Evolutionary conservation across 164 flowering plant species (phyloP).

Genomic region (Umbellularia californica): DNA sequence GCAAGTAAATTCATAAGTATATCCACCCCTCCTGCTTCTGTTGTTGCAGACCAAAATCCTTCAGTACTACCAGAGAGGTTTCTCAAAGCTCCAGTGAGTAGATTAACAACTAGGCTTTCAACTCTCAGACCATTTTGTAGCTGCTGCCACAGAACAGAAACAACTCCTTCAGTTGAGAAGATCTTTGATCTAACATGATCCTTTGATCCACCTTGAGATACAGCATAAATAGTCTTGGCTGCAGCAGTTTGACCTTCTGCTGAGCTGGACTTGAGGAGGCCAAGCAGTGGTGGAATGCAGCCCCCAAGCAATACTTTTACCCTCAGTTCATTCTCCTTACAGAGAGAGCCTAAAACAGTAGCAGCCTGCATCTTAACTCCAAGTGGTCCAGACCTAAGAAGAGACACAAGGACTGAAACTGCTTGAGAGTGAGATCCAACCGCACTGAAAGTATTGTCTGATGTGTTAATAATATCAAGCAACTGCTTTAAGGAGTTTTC

Average conservation of each 20-base stretch:
- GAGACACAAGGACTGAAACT: conserved; percentile 91
- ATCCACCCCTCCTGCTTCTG: conserved; percentile 88
- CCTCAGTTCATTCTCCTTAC: conserved; percentile 89
- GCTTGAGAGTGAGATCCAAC: conserved; percentile 99
- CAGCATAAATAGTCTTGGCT: conserved; percentile 85
- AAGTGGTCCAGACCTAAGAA: conserved; percentile 83
- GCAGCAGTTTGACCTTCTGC: conserved; percentile 85
- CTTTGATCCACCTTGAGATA: conserved; percentile 84
- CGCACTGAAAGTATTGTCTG: conserved; percentile 91
- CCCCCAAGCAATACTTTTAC: conserved; percentile 97
- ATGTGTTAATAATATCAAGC: conserved; percentile 73
- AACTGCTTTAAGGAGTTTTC: conserved; percentile 71
- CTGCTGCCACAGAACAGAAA: conserved; percentile 87
- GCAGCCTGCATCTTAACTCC: conserved; percentile 90
- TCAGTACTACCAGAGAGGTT: conserved; percentile 82
- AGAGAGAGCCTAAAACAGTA: conserved; percentile 81
- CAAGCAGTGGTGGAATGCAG: conserved; percentile 94
- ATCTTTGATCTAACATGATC: conserved; percentile 97
- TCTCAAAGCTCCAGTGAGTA: conserved; percentile 81
- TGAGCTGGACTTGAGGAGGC: conserved; percentile 83
- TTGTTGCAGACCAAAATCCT: conserved; percentile 82
- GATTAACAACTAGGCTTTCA: conserved; percentile 65
- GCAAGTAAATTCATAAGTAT: conserved; percentile 77
- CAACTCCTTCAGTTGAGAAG: conserved; percentile 97
- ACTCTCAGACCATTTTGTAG: conserved; percentile 58